Evolutionary conservation across 331 rosid genomes (phyloP).

Genomic region (Phaseolus coccineus): DNA sequence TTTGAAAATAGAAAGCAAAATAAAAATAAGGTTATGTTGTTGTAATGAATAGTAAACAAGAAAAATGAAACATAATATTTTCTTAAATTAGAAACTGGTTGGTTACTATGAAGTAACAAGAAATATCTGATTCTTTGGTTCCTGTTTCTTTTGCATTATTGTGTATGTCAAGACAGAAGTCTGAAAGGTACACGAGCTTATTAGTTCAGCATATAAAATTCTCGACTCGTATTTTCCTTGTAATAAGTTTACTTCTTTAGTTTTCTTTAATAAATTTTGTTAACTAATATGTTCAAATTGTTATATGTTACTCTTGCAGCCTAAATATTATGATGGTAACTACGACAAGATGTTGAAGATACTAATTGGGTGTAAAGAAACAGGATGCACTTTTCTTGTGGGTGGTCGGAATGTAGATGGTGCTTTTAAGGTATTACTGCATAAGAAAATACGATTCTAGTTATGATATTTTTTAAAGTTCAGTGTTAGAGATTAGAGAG

Average conservation of each 20-base stretch:
- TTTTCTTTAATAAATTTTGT: background rate
- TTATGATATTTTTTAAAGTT: slow-evolving; percentile 16
- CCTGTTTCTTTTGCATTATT: background rate
- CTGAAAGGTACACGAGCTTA: background rate
- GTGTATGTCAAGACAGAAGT: slow-evolving; percentile 7
- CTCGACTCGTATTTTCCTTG: background rate
- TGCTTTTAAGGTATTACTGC: slow-evolving; percentile 55
- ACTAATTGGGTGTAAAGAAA: slow-evolving; percentile 71
- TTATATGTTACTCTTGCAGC: slow-evolving; percentile 57
- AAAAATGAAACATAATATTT: background rate
- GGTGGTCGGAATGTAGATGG: slow-evolving; percentile 87
- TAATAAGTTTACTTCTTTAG: background rate
- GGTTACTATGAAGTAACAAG: background rate
- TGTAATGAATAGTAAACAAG: background rate
- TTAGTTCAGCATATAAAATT: background rate
- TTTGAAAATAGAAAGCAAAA: background rate
- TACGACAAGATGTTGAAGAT: slow-evolving; percentile 75
- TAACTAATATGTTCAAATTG: background rate
- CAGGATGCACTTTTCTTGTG: slow-evolving; percentile 80
- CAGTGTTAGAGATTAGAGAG: slow-evolving; percentile 35
- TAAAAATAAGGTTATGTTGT: background rate
- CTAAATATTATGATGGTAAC: slow-evolving; percentile 85
- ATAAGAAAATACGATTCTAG: background rate
- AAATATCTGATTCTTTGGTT: slow-evolving; percentile 10
- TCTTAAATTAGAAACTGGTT: background rate